These are phyloP conservation scores for Neckera pumila DNA, from an alignment of 225 moss, liverwort and hornwort genomes.

Conservation along the genomic window DNA sequence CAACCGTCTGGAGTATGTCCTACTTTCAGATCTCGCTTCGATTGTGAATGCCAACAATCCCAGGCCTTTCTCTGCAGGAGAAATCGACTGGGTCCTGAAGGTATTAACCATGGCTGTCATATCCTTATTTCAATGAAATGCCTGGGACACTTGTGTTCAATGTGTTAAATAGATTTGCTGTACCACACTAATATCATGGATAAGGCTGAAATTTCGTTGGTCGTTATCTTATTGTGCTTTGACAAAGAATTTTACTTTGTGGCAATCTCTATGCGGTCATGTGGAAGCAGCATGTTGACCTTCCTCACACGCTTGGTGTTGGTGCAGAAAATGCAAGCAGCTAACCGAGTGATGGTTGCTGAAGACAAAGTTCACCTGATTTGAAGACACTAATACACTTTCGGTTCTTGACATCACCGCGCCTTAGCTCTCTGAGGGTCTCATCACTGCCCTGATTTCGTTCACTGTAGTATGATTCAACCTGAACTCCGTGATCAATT, in stretches of 20 bases:
- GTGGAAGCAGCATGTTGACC: neutral
- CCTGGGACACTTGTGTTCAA: neutral
- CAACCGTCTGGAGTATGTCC: slow-evolving; percentile 50
- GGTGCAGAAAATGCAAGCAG: slow-evolving; percentile 35
- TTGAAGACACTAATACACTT: neutral
- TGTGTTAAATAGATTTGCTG: neutral
- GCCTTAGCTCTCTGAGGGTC: neutral
- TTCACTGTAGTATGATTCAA: neutral
- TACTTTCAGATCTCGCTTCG: slow-evolving; percentile 34
- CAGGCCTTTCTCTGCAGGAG: slow-evolving; percentile 50
- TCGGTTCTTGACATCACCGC: neutral
- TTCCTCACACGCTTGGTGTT: neutral
- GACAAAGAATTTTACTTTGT: neutral
- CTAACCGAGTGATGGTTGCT: slow-evolving; percentile 36
- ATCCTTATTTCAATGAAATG: neutral
- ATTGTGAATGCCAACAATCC: slow-evolving; percentile 66
- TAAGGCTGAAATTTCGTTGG: neutral
- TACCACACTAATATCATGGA: neutral
- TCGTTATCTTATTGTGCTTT: neutral
- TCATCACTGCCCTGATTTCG: neutral
- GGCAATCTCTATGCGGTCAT: neutral
- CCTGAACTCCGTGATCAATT: neutral
- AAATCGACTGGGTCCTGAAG: slow-evolving; percentile 72
- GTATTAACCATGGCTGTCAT: neutral
- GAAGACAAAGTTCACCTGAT: slow-evolving; percentile 36